phyloP scores from a whole-genome alignment of 2,329 filamentous ascomycete genomes.

The Colletotrichum nymphaeae region DNA sequence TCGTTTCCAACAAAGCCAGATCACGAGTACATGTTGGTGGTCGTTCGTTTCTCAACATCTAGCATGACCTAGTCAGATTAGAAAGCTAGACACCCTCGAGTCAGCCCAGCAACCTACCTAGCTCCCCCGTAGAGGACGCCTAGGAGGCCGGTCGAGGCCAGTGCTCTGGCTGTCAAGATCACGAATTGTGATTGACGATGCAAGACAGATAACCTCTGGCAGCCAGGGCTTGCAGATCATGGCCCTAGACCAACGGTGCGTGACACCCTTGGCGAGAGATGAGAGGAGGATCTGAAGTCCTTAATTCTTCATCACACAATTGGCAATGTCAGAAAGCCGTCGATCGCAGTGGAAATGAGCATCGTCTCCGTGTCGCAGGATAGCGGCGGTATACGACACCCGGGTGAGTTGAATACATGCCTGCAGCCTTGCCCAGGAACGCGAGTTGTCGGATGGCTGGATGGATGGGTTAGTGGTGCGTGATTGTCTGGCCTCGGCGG shows the following conservation, averaged over 20 bases:
- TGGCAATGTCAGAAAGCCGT: conserved; percentile 21
- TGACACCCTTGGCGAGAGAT: conserved; percentile 14
- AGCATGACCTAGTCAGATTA: not conserved
- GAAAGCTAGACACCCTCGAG: not conserved
- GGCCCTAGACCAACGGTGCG: not conserved
- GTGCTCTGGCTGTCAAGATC: conserved; percentile 16
- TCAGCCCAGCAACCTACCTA: not conserved
- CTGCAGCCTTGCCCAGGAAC: conserved; percentile 9
- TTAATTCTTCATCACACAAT: not conserved
- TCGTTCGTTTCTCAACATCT: not conserved
- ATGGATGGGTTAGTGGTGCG: not conserved
- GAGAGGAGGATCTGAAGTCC: not conserved
- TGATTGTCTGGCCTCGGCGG: conserved; percentile 22
- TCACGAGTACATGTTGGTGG: not conserved
- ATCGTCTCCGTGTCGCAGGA: conserved; percentile 21
- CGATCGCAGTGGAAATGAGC: conserved; percentile 24
- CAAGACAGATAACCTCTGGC: not conserved
- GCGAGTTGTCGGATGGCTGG: not conserved
- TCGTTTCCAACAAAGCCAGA: conserved; percentile 8
- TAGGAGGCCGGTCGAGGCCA: not conserved
- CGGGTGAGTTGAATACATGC: conserved; percentile 17
- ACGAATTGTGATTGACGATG: conserved; percentile 4
- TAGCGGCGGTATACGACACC: not conserved
- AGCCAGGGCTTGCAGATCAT: conserved; percentile 19
- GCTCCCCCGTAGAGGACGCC: not conserved